Evolutionary conservation across 495 filamentous ascomycete genomes (phyloP).

Genomic region (Halenospora varia): DNA sequence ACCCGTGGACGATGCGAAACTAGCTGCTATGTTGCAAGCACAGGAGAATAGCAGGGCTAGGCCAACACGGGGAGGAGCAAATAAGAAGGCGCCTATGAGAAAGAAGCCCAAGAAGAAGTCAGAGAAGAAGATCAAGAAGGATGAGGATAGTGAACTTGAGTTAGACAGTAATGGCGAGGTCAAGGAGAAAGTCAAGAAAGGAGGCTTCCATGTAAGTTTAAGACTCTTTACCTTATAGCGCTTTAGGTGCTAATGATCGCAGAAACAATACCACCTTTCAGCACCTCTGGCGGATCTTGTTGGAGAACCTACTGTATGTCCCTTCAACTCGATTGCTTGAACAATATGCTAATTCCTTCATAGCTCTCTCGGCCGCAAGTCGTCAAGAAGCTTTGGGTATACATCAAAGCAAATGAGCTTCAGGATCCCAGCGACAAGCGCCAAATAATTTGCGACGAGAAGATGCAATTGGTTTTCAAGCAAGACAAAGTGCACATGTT

Average conservation of each 20-base stretch:
- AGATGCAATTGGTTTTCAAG: slow-evolving; percentile 86
- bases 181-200: slow-evolving; percentile 56
- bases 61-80: slow-evolving; percentile 59
- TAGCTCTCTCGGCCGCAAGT: slow-evolving; percentile 86
- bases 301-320: slow-evolving; percentile 42
- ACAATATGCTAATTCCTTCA: background rate
- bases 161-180: slow-evolving; percentile 53
- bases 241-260: background rate
- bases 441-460: slow-evolving; percentile 88
- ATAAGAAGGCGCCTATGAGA: slow-evolving; percentile 52
- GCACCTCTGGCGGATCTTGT: slow-evolving; percentile 59
- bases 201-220: slow-evolving; percentile 11
- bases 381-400: slow-evolving; percentile 92
- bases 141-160: slow-evolving; percentile 76
- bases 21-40: slow-evolving; percentile 85
- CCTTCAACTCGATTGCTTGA: background rate
- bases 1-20: slow-evolving; percentile 63
- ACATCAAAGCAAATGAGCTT: slow-evolving; percentile 81
- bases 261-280: slow-evolving; percentile 68
- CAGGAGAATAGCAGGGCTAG: slow-evolving; percentile 76
- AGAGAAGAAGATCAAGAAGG: slow-evolving; percentile 66
- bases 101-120: slow-evolving; percentile 51
- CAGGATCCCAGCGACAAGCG: slow-evolving; percentile 90
- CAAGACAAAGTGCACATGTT: slow-evolving; percentile 94
- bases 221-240: background rate